A percentile compares a stretch with the other conserved stretches of the same genome.
These are phyloP conservation scores for Trichoderma guizhouense DNA, from an alignment of 2,329 filamentous ascomycete species.

Conservation along the genomic window DNA sequence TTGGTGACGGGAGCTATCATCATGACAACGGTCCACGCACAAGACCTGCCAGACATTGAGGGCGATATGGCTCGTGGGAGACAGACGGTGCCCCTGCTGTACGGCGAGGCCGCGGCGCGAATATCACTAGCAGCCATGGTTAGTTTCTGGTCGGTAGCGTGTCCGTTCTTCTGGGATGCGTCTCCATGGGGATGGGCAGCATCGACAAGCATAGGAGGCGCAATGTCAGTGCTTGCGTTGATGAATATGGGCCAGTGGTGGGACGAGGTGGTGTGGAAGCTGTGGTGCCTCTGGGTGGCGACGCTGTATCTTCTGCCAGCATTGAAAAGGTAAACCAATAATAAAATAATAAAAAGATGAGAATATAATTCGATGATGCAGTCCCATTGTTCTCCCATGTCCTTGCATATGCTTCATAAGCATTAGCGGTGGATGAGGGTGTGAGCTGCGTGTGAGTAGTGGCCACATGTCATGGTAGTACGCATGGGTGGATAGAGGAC, in stretches of 20 bases:
- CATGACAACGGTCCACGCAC: slow-evolving; percentile 29
- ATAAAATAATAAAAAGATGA: neutral
- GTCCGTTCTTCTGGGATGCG: slow-evolving; percentile 18
- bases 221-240: slow-evolving; percentile 19
- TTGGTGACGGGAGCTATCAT: slow-evolving; percentile 24
- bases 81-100: slow-evolving; percentile 27
- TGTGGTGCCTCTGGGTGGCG: slow-evolving; percentile 27
- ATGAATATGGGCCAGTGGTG: slow-evolving; percentile 21
- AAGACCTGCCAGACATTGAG: slow-evolving; percentile 29
- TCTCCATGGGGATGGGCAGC: slow-evolving; percentile 13
- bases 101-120: slow-evolving; percentile 25
- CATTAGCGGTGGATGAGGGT: neutral
- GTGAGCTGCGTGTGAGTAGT: neutral
- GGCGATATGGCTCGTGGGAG: slow-evolving; percentile 29
- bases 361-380: neutral
- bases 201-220: slow-evolving; percentile 13
- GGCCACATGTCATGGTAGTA: neutral
- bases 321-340: neutral
- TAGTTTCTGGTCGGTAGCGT: slow-evolving; percentile 20
- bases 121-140: slow-evolving; percentile 22
- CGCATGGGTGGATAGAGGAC: neutral
- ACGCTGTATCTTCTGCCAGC: slow-evolving; percentile 23
- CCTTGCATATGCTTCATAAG: neutral
- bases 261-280: slow-evolving; percentile 26
- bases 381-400: neutral